These are phyloP conservation scores for Aspergillus pseudoglaucus DNA, from an alignment of 2,329 filamentous ascomycete genomes.

Conservation along the genomic window DNA sequence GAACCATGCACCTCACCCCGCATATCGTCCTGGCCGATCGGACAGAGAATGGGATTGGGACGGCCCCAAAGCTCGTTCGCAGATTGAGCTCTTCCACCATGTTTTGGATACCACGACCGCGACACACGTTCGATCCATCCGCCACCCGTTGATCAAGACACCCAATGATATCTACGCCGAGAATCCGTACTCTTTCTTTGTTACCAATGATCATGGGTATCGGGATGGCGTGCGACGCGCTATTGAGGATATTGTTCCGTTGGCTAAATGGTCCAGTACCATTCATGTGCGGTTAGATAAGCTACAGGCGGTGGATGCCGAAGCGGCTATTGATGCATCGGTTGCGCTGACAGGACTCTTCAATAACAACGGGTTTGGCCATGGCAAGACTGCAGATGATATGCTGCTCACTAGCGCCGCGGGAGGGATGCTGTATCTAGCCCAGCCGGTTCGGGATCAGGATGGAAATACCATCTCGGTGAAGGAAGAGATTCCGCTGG, in stretches of 20 bases:
- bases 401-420: slow-evolving; percentile 34
- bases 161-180: slow-evolving; percentile 54
- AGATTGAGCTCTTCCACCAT: slow-evolving; percentile 55
- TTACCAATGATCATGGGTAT: slow-evolving; percentile 57
- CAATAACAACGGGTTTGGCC: slow-evolving; percentile 54
- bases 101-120: slow-evolving; percentile 36
- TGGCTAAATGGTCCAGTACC: slow-evolving; percentile 45
- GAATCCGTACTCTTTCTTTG: slow-evolving; percentile 46
- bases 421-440: slow-evolving; percentile 45
- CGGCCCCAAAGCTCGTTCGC: slow-evolving; percentile 42
- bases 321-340: slow-evolving; percentile 35
- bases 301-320: slow-evolving; percentile 18
- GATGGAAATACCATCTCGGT: slow-evolving; percentile 30
- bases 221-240: slow-evolving; percentile 42
- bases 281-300: slow-evolving; percentile 39
- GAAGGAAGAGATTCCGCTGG: slow-evolving; percentile 38
- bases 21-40: slow-evolving; percentile 19
- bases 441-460: slow-evolving; percentile 16
- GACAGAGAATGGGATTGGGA: slow-evolving; percentile 11
- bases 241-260: slow-evolving; percentile 42
- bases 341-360: slow-evolving; percentile 43
- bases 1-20: slow-evolving; percentile 52
- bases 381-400: slow-evolving; percentile 35
- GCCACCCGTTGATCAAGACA: slow-evolving; percentile 48
- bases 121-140: slow-evolving; percentile 48